Percentiles rank a stretch among this genome's conserved stretches.
Conservation (phyloP, 2,329 filamentous ascomycete species). For the Arachnopeziza araneosa region DNA sequence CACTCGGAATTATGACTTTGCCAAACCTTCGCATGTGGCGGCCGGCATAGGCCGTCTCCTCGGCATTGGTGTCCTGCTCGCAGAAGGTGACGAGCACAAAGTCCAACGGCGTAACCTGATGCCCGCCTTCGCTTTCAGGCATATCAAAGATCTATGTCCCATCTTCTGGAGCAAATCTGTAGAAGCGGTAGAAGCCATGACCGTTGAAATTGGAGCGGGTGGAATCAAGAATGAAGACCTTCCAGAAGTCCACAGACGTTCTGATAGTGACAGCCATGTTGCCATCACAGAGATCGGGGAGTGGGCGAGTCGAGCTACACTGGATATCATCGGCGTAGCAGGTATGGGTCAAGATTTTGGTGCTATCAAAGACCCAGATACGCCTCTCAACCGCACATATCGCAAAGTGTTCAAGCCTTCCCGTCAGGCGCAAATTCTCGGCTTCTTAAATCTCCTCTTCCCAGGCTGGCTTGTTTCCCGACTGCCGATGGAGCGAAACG, state of each 20-base stretch:
- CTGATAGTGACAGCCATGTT: constrained; percentile 22
- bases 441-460: constrained; percentile 55
- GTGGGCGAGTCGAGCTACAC: constrained; percentile 63
- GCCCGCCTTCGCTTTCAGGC: constrained; percentile 80
- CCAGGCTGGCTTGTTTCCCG: constrained; percentile 53
- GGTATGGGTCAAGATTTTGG: constrained; percentile 68
- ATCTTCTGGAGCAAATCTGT: constrained; percentile 75
- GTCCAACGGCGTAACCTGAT: constrained; percentile 71
- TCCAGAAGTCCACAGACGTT: constrained; percentile 12
- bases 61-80: constrained; percentile 67
- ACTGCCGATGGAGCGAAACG: constrained; percentile 67
- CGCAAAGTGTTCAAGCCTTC: constrained; percentile 48
- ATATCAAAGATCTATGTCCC: constrained; percentile 79
- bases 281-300: constrained; percentile 50
- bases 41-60: constrained; percentile 56
- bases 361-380: constrained; percentile 55
- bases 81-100: constrained; percentile 89
- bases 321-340: constrained; percentile 71
- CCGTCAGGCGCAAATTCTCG: constrained; percentile 47
- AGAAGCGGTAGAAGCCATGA: constrained; percentile 62
- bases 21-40: constrained; percentile 53
- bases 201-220: constrained; percentile 40
- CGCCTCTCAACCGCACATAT: constrained; percentile 54
- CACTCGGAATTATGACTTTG: constrained; percentile 63
- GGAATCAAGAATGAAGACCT: constrained; percentile 30